Evolutionary conservation across 805 yeast species (phyloP).

Genomic region (Tetrapisispora fleetii): DNA sequence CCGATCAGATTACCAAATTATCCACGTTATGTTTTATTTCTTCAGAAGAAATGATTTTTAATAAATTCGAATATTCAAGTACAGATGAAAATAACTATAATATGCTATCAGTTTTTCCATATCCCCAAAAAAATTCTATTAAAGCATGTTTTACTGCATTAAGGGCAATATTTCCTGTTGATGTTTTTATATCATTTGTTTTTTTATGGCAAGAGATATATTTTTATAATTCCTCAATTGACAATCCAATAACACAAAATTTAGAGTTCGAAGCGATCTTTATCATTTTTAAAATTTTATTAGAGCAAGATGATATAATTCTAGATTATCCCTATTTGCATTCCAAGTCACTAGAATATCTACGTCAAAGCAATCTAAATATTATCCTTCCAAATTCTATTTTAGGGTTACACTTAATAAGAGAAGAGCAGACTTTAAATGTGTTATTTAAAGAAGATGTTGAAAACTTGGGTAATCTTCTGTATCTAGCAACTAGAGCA

Average conservation of each 20-base stretch:
- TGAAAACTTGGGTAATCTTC: constrained; percentile 38
- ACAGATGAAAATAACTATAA: constrained; percentile 2
- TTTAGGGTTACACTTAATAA: constrained; percentile 59
- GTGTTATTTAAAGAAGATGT: constrained; percentile 32
- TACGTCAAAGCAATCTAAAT: not conserved
- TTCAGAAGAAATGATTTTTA: constrained; percentile 29
- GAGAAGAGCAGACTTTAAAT: constrained; percentile 67
- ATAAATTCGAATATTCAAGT: constrained; percentile 20
- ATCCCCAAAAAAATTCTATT: constrained; percentile 8
- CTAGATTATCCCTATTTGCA: not conserved
- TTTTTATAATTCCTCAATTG: not conserved
- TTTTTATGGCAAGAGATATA: constrained; percentile 20
- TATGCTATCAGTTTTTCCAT: constrained; percentile 7
- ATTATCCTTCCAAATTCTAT: constrained; percentile 45
- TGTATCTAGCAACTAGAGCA: constrained; percentile 55
- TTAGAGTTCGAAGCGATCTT: constrained; percentile 1
- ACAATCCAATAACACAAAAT: too few species aligned
- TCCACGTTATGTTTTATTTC: constrained; percentile 39
- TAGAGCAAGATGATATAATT: not conserved
- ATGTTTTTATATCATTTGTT: constrained; percentile 10
- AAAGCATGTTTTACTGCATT: constrained; percentile 16
- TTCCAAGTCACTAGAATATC: not conserved
- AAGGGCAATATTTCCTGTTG: constrained; percentile 11
- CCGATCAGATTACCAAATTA: constrained; percentile 19
- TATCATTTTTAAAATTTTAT: constrained; percentile 6